Evolutionary conservation across 2,329 filamentous ascomycete genomes (phyloP).

Genomic region (Aspergillus tubingensis): DNA sequence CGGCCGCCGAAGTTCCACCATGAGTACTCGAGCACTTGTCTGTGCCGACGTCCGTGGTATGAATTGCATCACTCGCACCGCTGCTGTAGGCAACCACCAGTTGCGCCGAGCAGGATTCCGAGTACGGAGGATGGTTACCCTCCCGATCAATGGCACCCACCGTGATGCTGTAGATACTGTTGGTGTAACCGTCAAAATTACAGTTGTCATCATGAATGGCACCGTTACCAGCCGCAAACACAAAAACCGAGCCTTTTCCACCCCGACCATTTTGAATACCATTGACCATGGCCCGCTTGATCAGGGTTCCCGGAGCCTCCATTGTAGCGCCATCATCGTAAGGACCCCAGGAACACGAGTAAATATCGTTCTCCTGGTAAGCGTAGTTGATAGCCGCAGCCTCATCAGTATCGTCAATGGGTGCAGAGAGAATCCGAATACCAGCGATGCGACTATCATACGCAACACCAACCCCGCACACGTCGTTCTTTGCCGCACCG

Average conservation of each 20-base stretch:
- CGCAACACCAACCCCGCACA: conserved; percentile 93
- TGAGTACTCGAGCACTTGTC: conserved; percentile 80
- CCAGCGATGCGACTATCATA: conserved; percentile 90
- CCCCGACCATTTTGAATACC: conserved; percentile 83
- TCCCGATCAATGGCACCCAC: conserved; percentile 89
- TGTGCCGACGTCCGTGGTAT: conserved; percentile 90
- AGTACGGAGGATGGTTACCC: conserved; percentile 91
- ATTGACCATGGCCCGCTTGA: conserved; percentile 86
- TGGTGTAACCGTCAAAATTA: conserved; percentile 99
- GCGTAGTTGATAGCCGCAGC: conserved; percentile 90
- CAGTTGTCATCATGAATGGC: conserved; percentile 88
- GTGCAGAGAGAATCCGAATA: conserved; percentile 86
- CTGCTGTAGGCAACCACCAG: conserved; percentile 96
- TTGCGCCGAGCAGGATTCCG: conserved; percentile 92
- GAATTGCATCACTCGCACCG: conserved; percentile 83
- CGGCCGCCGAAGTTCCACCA: conserved; percentile 92
- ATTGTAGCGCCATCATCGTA: conserved; percentile 91
- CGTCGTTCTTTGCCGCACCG: conserved; percentile 84
- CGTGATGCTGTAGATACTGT: conserved; percentile 98
- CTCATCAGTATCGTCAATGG: conserved; percentile 90
- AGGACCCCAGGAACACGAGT: conserved; percentile 98
- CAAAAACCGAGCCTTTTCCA: conserved; percentile 86
- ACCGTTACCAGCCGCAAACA: conserved; percentile 96
- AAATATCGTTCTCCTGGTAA: conserved; percentile 89
- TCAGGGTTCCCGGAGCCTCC: conserved; percentile 88